Evolutionary conservation across 768 basidiomycete species (phyloP).

Genomic region (Calocybe gangraenosa): DNA sequence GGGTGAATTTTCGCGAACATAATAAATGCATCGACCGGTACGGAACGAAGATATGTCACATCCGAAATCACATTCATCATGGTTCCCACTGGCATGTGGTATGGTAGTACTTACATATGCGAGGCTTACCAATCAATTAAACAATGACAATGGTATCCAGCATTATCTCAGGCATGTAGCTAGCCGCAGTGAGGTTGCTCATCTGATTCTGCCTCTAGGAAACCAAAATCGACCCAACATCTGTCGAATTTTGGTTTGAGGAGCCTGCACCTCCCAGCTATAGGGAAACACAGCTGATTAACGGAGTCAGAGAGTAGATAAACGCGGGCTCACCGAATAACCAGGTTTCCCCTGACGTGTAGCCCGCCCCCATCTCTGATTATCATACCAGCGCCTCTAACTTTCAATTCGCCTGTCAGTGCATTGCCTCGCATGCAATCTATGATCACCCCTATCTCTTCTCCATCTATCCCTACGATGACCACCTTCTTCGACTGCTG

Average conservation of each 20-base stretch:
- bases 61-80: too few species aligned
- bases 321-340: constrained; percentile 46
- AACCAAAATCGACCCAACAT: constrained; percentile 5
- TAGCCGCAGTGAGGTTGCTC: too few species aligned
- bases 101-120: too few species aligned
- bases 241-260: constrained; percentile 12
- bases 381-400: constrained; percentile 70
- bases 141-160: too few species aligned
- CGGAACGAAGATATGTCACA: too few species aligned
- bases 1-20: too few species aligned
- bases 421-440: constrained; percentile 50
- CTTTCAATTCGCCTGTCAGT: constrained; percentile 43
- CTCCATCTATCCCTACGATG: constrained; percentile 56
- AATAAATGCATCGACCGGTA: too few species aligned
- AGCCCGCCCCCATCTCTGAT: constrained; percentile 46
- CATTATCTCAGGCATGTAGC: too few species aligned
- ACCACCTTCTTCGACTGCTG: constrained; percentile 45
- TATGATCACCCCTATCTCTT: constrained; percentile 44
- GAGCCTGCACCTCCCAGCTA: constrained; percentile 38
- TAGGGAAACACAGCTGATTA: background rate
- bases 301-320: background rate
- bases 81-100: too few species aligned
- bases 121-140: too few species aligned
- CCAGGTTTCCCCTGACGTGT: constrained; percentile 56
- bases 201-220: background rate